Evolutionary conservation across 495 filamentous ascomycete species (phyloP), one percentile per base, ranked within the genome.

Genomic region (Aspergillus sclerotioniger): DNA sequence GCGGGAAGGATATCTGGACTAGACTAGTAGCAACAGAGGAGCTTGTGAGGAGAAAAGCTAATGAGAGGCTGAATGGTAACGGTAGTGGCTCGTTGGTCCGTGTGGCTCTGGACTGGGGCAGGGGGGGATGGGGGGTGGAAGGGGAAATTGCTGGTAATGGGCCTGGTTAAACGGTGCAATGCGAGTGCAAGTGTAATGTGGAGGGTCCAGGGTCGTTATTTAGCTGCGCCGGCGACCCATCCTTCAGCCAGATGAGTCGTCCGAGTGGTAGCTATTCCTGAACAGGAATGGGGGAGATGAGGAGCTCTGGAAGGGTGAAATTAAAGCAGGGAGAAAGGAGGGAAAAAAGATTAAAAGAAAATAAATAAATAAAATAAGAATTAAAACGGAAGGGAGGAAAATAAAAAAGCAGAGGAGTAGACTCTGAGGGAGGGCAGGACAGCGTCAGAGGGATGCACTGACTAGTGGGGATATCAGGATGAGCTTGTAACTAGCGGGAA

Each of bases 171-270:
- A 67, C 64, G 67, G 69, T 68, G 62, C 59, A 58, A 69, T 71
- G 67, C 60, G 63, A 62, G 57, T 58, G 65, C 47, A 53, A 61
- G 64, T 63, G 66, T 64, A 67, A 67, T 63, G 66, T 69, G 69
- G 71, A 74, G 73, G 73, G 75, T 75, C 73, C 72, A 75, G 72
- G 73, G 73, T 76, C 61, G 67, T 70, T 77, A 77, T 76, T 74
- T 77, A 77, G 73, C 71, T 74, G 73, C 66, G 69, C 61, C 44
- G 58, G 56, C 67, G 64, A 71, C 67, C 69, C 65, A 67, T 74
- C 56, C 62, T 70, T 58, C 66, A 64, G 60, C 58, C 51, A 59
- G 43, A 50, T 43, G 43, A 60, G 46, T 21, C 21, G 48, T 51
- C 43, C 49, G 54, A 44, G 50, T 53, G 25, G 31, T 33, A 51